Evolutionary conservation across 805 yeast species (phyloP).

Genomic region (Clavispora vitiphila): DNA sequence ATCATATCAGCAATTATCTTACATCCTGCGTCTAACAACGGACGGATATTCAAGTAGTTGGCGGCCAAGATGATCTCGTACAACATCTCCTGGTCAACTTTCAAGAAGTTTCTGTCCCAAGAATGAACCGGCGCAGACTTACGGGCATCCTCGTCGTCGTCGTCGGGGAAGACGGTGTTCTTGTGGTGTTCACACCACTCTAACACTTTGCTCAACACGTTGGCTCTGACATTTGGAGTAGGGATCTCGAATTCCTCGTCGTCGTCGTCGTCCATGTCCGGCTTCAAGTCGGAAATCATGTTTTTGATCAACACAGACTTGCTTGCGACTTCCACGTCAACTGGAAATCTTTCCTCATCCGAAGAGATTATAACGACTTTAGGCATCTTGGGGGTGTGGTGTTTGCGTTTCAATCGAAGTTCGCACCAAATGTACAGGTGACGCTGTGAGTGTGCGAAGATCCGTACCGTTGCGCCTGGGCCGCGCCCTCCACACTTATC

Average conservation of each 20-base stretch:
- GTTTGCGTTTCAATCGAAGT: background rate
- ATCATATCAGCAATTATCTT: conserved; percentile 82
- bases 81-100: conserved; percentile 88
- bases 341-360: conserved; percentile 75
- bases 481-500: too few species aligned
- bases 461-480: too few species aligned
- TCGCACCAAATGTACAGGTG: conserved; percentile 1
- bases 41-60: conserved; percentile 70
- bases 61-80: conserved; percentile 81
- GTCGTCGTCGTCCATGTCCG: conserved; percentile 53
- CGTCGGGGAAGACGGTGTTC: conserved; percentile 68
- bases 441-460: background rate
- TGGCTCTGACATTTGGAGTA: conserved; percentile 82
- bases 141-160: conserved; percentile 77
- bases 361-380: conserved; percentile 62
- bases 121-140: conserved; percentile 90
- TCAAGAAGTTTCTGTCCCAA: conserved; percentile 92
- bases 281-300: conserved; percentile 70
- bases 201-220: conserved; percentile 82
- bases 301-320: conserved; percentile 81
- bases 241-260: conserved; percentile 70
- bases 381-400: conserved; percentile 18
- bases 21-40: conserved; percentile 72
- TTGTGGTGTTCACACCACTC: conserved; percentile 97
- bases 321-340: conserved; percentile 78